Evolutionary conservation across 2,329 filamentous ascomycete species (phyloP).

Genomic region (Alternaria infectoria): DNA sequence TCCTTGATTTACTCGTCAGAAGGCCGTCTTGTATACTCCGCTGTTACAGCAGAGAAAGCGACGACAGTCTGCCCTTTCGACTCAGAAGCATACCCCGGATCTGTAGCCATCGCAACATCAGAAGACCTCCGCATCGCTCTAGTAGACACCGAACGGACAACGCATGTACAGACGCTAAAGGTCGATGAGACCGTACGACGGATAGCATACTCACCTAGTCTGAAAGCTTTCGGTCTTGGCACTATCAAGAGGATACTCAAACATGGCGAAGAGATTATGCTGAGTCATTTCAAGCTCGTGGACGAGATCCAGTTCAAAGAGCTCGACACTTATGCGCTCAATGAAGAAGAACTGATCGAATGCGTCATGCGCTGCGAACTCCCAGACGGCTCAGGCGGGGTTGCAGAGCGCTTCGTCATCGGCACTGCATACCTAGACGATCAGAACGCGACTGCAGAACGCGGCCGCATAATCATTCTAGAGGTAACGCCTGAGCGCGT

Average conservation of each 20-base stretch:
- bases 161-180: slow-evolving; percentile 81
- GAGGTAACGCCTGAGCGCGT: slow-evolving; percentile 78
- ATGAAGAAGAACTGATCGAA: slow-evolving; percentile 78
- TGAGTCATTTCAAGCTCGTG: slow-evolving; percentile 83
- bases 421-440: slow-evolving; percentile 83
- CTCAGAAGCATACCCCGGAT: slow-evolving; percentile 77
- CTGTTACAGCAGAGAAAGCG: slow-evolving; percentile 87
- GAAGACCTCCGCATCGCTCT: slow-evolving; percentile 77
- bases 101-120: slow-evolving; percentile 80
- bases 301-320: slow-evolving; percentile 88
- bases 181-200: slow-evolving; percentile 84
- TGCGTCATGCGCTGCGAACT: slow-evolving; percentile 80
- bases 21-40: slow-evolving; percentile 87
- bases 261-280: slow-evolving; percentile 74
- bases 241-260: slow-evolving; percentile 78
- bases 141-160: slow-evolving; percentile 84
- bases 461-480: slow-evolving; percentile 82
- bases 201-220: slow-evolving; percentile 79
- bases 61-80: slow-evolving; percentile 84
- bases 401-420: slow-evolving; percentile 82
- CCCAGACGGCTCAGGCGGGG: slow-evolving; percentile 61
- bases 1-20: slow-evolving; percentile 92
- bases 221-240: slow-evolving; percentile 85
- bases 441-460: slow-evolving; percentile 56
- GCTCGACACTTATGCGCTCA: slow-evolving; percentile 72